A percentile compares a stretch with the other conserved stretches of the same genome.
These are phyloP conservation scores for Glycyrrhiza uralensis DNA, from an alignment of 306 rosid genomes.

Conservation along the genomic window DNA sequence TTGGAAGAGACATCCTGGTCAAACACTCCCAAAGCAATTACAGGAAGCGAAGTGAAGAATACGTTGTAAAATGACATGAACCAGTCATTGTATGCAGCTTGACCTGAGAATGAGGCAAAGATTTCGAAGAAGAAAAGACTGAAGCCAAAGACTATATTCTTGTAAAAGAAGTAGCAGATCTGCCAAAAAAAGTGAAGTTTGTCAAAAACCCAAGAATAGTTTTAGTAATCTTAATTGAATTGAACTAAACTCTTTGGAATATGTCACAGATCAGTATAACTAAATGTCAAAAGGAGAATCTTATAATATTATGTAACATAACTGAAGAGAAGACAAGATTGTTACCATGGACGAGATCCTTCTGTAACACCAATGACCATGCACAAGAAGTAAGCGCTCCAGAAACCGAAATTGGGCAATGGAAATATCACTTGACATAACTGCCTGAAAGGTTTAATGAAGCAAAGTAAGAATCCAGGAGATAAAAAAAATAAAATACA, in stretches of 20 bases:
- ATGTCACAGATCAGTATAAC: neutral
- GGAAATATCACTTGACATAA: conserved; percentile 96
- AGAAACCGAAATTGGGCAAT: conserved; percentile 90
- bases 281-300: neutral
- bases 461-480: neutral
- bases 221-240: neutral
- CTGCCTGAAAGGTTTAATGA: conserved; percentile 62
- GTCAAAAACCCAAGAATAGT: conserved; percentile 7
- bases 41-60: conserved; percentile 98
- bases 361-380: conserved; percentile 99
- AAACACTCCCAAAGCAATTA: conserved; percentile 90
- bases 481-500: neutral
- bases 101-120: conserved; percentile 87
- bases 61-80: conserved; percentile 78
- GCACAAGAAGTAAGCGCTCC: conserved; percentile 94
- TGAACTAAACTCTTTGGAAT: neutral
- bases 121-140: conserved; percentile 78
- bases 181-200: conserved; percentile 37
- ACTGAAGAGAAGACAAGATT: conserved; percentile 18
- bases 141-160: conserved; percentile 87
- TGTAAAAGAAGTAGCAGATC: conserved; percentile 98
- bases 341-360: conserved; percentile 94
- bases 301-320: neutral
- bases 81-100: conserved; percentile 89
- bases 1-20: conserved; percentile 88